These are phyloP conservation scores for Austroboletus niveus DNA, from an alignment of 1,284 basidiomycete genomes.

Conservation along the genomic window DNA sequence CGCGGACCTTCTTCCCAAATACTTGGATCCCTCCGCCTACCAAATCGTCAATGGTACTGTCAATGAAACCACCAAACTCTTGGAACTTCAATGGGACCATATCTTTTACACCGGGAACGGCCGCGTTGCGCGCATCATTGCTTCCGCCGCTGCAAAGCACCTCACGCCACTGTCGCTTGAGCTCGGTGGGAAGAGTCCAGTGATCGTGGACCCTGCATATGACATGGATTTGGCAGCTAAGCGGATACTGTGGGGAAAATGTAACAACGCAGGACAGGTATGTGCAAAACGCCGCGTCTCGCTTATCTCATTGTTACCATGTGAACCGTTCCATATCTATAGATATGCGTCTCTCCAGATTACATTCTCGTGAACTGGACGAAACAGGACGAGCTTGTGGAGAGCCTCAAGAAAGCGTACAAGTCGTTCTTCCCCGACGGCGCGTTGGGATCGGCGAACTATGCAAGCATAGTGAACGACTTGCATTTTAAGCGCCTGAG, in stretches of 20 bases:
- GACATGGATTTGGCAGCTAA: conserved; percentile 43
- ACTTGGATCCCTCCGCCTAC: conserved; percentile 54
- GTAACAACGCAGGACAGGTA: conserved; percentile 50
- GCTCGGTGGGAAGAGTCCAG: conserved; percentile 69
- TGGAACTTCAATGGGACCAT: conserved; percentile 62
- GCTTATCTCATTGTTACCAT: neutral
- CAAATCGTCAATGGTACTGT: conserved; percentile 58
- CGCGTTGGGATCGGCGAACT: conserved; percentile 17
- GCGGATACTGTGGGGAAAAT: conserved; percentile 58
- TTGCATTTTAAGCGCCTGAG: conserved; percentile 23
- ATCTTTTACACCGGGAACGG: conserved; percentile 43
- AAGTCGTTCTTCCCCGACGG: conserved; percentile 31
- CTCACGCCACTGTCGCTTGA: conserved; percentile 65
- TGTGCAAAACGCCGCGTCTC: neutral
- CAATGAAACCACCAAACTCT: conserved; percentile 47
- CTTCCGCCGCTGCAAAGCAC: conserved; percentile 60
- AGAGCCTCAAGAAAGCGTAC: conserved; percentile 43
- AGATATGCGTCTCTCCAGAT: conserved; percentile 65
- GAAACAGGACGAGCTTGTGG: conserved; percentile 52
- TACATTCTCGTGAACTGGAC: conserved; percentile 55
- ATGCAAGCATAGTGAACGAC: conserved; percentile 21
- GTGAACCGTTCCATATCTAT: neutral
- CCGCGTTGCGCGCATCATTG: conserved; percentile 58
- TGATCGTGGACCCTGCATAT: conserved; percentile 51
- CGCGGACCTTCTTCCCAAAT: conserved; percentile 56